Evolutionary conservation across 2,329 filamentous ascomycete genomes (phyloP).

Genomic region (Thermomyces lanuginosus): DNA sequence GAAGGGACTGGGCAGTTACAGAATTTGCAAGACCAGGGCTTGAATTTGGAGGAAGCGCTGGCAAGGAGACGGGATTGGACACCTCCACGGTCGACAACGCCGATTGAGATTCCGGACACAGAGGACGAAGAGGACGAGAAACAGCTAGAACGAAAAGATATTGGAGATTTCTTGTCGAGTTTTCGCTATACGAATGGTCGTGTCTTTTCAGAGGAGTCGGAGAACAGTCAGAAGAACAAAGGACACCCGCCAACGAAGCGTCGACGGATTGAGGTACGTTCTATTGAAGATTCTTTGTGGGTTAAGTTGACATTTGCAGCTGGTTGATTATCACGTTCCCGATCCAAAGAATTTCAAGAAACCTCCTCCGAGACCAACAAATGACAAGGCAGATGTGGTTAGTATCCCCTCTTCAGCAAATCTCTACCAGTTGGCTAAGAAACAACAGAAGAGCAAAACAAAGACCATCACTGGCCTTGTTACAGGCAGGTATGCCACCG

Average conservation of each 20-base stretch:
- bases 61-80: slow-evolving; percentile 51
- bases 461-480: slow-evolving; percentile 65
- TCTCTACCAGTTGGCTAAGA: slow-evolving; percentile 25
- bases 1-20: slow-evolving; percentile 1
- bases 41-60: slow-evolving; percentile 32
- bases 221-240: too few relatives aligned
- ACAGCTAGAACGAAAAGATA: slow-evolving; percentile 6
- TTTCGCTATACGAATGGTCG: slow-evolving; percentile 23
- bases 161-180: slow-evolving; percentile 23
- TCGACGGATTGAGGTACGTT: slow-evolving; percentile 22
- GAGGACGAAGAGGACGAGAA: not conserved
- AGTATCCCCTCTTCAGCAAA: slow-evolving; percentile 7
- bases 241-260: slow-evolving; percentile 23
- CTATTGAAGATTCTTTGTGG: not conserved
- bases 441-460: slow-evolving; percentile 50
- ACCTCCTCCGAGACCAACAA: too few relatives aligned
- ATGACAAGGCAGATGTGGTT: too few relatives aligned
- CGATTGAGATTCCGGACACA: slow-evolving; percentile 3
- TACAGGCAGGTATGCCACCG: slow-evolving; percentile 48
- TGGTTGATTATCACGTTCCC: slow-evolving; percentile 3
- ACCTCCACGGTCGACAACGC: slow-evolving; percentile 33
- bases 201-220: too few relatives aligned
- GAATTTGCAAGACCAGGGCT: slow-evolving; percentile 10
- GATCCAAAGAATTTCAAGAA: too few relatives aligned
- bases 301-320: slow-evolving; percentile 1